These are phyloP conservation scores for Boletellus emodensis DNA, from an alignment of 768 basidiomycete genomes.

Conservation along the genomic window DNA sequence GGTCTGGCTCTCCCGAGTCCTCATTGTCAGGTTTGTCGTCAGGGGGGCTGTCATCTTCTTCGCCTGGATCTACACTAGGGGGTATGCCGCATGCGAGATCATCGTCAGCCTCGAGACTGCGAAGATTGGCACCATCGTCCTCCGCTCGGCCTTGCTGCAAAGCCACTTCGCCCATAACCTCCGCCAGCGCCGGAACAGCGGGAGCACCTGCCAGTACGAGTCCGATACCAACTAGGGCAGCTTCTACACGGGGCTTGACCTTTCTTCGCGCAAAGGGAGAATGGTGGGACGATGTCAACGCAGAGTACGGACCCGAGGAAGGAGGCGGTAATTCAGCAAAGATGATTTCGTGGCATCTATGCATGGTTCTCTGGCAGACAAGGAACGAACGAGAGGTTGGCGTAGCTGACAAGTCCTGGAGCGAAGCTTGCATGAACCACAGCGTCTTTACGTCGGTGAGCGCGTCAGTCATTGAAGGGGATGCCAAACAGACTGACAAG, in stretches of 20 bases:
- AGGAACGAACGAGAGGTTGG: constrained; percentile 72
- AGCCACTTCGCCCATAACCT: constrained; percentile 77
- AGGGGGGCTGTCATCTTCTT: constrained; percentile 43
- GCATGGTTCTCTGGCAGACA: constrained; percentile 88
- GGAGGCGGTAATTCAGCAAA: constrained; percentile 81
- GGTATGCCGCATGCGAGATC: constrained; percentile 33
- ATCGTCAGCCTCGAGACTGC: constrained; percentile 46
- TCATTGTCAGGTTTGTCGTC: constrained; percentile 39
- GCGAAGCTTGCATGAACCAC: constrained; percentile 97
- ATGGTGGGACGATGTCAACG: constrained; percentile 46
- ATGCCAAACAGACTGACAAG: constrained; percentile 60
- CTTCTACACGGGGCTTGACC: constrained; percentile 67
- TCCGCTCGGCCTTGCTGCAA: constrained; percentile 85
- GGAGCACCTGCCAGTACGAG: constrained; percentile 72
- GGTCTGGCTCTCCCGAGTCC: constrained; percentile 13
- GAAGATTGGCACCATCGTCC: constrained; percentile 49
- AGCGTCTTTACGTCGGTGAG: constrained; percentile 58
- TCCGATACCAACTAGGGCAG: constrained; percentile 82
- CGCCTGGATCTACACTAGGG: constrained; percentile 20
- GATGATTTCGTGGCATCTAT: constrained; percentile 93
- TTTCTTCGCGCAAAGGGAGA: constrained; percentile 53
- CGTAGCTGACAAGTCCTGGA: constrained; percentile 64
- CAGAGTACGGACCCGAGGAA: constrained; percentile 62
- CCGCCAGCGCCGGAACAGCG: constrained; percentile 69
- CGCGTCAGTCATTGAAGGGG: constrained; percentile 8